Evolutionary conservation across 2,329 filamentous ascomycete genomes (phyloP).

Genomic region (Xylaria polymorpha): DNA sequence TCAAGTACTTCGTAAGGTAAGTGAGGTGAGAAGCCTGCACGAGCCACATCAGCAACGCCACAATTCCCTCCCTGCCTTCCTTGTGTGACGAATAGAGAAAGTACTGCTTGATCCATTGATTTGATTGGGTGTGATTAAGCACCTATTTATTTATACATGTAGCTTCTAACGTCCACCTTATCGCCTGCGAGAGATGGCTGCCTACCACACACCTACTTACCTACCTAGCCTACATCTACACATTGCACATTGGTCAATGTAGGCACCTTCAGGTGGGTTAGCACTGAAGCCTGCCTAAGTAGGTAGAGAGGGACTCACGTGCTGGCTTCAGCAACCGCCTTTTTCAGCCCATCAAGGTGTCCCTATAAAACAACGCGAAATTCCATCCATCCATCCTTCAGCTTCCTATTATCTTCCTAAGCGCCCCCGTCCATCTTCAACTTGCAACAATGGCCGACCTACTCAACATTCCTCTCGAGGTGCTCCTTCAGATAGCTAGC

Average conservation of each 20-base stretch:
- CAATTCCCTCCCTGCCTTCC: background rate
- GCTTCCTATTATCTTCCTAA: background rate
- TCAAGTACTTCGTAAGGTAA: background rate
- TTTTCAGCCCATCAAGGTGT: background rate
- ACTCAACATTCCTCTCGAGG: conserved; percentile 65
- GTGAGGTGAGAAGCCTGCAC: conserved; percentile 1
- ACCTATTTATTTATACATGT: background rate
- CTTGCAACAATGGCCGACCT: conserved; percentile 36
- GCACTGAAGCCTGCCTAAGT: conserved; percentile 3
- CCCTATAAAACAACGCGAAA: conserved; percentile 13
- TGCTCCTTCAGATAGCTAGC: conserved; percentile 66
- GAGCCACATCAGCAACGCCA: conserved; percentile 7
- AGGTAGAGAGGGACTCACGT: background rate
- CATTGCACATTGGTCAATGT: background rate
- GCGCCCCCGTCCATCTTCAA: background rate
- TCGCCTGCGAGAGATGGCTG: conserved; percentile 2
- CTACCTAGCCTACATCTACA: too few species aligned
- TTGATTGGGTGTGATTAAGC: conserved; percentile 1
- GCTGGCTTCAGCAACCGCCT: background rate
- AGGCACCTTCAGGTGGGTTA: background rate
- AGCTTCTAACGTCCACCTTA: background rate
- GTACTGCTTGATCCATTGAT: background rate
- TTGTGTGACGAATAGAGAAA: background rate
- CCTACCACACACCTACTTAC: conserved; percentile 2
- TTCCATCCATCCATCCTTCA: background rate